A percentile compares a stretch with the other conserved stretches of the same genome.
Evolutionary conservation across 139 green algal genomes (phyloP).

Genomic region (Tetraselmis striata): DNA sequence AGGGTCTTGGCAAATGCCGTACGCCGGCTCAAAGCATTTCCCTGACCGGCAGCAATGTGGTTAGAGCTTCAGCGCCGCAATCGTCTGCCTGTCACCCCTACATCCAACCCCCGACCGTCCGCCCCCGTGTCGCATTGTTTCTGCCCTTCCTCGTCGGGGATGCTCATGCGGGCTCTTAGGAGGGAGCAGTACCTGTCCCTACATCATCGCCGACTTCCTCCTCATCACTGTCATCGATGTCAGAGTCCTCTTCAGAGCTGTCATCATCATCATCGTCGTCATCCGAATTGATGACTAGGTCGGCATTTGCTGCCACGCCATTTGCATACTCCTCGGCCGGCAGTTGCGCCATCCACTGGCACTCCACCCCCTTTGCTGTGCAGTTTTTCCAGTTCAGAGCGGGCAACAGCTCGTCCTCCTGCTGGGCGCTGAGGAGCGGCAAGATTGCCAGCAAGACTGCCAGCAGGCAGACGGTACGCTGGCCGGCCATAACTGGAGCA

Average conservation of each 20-base stretch:
- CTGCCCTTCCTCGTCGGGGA: not conserved
- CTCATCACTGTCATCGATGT: not conserved
- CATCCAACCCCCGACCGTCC: not conserved
- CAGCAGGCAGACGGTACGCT: too few relatives aligned
- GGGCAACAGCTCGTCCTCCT: too few relatives aligned
- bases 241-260: not conserved
- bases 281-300: not conserved
- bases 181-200: too few relatives aligned
- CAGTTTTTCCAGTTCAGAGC: not conserved
- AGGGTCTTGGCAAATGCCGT: not conserved
- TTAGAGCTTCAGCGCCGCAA: too few relatives aligned
- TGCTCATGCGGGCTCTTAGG: not conserved
- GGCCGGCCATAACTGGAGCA: too few relatives aligned
- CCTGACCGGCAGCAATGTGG: not conserved
- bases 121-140: not conserved
- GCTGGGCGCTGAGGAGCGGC: too few relatives aligned
- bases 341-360: not conserved
- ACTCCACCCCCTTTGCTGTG: not conserved
- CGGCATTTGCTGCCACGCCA: not conserved
- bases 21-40: not conserved
- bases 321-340: not conserved
- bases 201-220: too few relatives aligned
- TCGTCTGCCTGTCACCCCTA: not conserved
- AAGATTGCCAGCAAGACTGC: too few relatives aligned
- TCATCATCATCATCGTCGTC: not conserved